Base-by-base conservation (phyloP, 345 rosid species). In the Populus alba region DNA sequence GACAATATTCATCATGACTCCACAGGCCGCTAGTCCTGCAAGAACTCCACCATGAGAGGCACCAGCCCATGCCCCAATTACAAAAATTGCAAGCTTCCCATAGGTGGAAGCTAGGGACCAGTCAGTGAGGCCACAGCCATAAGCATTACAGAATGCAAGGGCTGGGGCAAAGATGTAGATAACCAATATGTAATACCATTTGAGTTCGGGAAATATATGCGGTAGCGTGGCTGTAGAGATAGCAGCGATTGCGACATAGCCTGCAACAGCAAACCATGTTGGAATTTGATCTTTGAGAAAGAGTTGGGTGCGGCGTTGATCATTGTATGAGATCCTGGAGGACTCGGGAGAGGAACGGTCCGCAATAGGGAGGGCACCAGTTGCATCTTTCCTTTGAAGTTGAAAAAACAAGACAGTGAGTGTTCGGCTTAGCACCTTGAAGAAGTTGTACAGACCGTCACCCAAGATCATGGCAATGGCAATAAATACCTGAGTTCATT, bases 51-150 rank as follows among this genome's bases (percentile, higher is more conserved):
- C 83, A 11, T 83, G 72, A 8, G 73, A 33, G 74, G 62, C 63
- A 5, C 83, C 81, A 2, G 79, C 83, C 86, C 83, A 80, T 5
- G 86, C 79, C 3, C 81, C 83, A 12, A 83, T 71, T 43, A 73
- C 22, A 22, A 83, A 79, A 65, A 76, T 80, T 16, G 81, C 81
- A 0, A 83, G 78, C 70, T 63, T 79, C 39, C 86, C 78, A 0
- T 80, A 80, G 18, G 63, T 80, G n/a, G 78, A 77, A 0, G 76
- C 55, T 8, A 83, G 75, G 17, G 80, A 76, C 74, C 80, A 79
- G 39, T 83, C 81, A 3, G 83, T 80, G 65, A 83, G 83, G 53
- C 86, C 83, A n/a, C 78, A 73, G 5, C 86, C 81, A 12, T 83
- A 83, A 13, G 83, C 86, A n/a, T 83, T 80, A 23, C 83, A 83